Percentiles rank a stretch among this genome's conserved stretches.
Evolutionary conservation across 371 early-diverging fungal species (phyloP).

Genomic region (Globomyces sp.): DNA sequence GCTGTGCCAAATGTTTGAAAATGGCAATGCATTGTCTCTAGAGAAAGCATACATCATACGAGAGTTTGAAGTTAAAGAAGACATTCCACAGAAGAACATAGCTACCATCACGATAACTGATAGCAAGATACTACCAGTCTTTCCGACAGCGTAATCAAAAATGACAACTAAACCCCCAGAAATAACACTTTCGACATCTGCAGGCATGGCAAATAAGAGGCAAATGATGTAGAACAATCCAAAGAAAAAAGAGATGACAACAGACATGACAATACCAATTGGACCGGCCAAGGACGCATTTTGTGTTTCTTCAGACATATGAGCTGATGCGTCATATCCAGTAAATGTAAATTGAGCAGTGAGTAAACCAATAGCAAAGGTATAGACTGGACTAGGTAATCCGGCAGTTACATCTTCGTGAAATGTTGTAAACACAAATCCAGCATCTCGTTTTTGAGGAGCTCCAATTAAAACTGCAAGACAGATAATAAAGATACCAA

Average conservation of each 20-base stretch:
- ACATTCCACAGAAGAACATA: constrained; percentile 51
- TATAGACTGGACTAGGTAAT: constrained; percentile 16
- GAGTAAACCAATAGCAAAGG: constrained; percentile 50
- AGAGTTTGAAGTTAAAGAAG: constrained; percentile 47
- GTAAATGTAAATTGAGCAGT: constrained; percentile 61
- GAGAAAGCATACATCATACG: constrained; percentile 74
- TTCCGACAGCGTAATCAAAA: constrained; percentile 14
- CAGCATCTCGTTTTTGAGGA: not conserved
- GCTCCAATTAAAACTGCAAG: not conserved
- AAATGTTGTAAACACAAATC: constrained; percentile 11
- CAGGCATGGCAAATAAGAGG: not conserved
- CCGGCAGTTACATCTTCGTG: not conserved
- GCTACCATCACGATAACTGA: constrained; percentile 39
- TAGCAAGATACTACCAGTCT: constrained; percentile 17
- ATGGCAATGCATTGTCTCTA: constrained; percentile 69
- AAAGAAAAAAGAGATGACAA: constrained; percentile 28
- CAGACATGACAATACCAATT: constrained; percentile 61
- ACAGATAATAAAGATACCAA: not conserved
- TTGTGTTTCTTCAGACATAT: constrained; percentile 74
- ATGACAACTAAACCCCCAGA: constrained; percentile 14
- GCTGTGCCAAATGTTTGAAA: constrained; percentile 50
- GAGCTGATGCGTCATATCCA: constrained; percentile 61
- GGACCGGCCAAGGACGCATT: constrained; percentile 60
- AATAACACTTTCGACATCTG: not conserved
- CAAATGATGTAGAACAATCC: constrained; percentile 8